Conservation (phyloP, 345 rosid species). For the Arabidopsis thaliana region DNA sequence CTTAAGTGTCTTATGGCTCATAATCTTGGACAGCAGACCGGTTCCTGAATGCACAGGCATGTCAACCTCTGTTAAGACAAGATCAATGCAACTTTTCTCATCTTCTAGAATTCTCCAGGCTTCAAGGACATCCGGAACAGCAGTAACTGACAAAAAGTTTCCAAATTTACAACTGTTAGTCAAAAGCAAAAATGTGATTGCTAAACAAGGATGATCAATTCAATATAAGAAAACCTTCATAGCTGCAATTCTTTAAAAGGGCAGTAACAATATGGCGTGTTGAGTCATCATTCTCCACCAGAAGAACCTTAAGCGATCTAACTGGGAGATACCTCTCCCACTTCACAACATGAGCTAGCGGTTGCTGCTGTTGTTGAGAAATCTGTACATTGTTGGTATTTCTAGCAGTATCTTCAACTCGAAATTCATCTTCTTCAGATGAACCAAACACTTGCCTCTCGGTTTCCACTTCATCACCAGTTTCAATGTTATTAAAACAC, state of each 20-base stretch:
- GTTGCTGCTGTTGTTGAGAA: conserved; percentile 51
- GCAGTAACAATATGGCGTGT: conserved; percentile 80
- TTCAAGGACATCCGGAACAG: conserved; percentile 65
- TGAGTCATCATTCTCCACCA: conserved; percentile 79
- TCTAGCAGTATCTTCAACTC: conserved; percentile 45
- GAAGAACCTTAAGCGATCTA: conserved; percentile 76
- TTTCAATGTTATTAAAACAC: conserved; percentile 57
- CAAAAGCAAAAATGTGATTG: conserved; percentile 24
- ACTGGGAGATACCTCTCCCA: conserved; percentile 86
- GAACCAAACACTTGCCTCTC: conserved; percentile 53
- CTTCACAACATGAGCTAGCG: conserved; percentile 47
- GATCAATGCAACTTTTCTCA: conserved; percentile 60
- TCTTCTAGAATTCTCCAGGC: conserved; percentile 81
- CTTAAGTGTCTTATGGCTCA: conserved; percentile 68
- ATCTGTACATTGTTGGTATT: conserved; percentile 48
- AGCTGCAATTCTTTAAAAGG: conserved; percentile 78
- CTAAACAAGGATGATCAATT: conserved; percentile 12
- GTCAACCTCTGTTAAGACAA: conserved; percentile 76
- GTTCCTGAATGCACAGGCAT: conserved; percentile 80
- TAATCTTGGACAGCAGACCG: conserved; percentile 72
- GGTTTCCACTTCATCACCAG: conserved; percentile 45
- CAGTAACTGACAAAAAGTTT: conserved; percentile 54
- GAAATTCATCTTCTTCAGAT: conserved; percentile 56
- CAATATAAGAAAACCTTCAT: conserved; percentile 60
- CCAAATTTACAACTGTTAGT: conserved; percentile 31